A percentile compares a stretch with the other conserved stretches of the same genome.
Conservation (phyloP, 768 basidiomycete genomes). For the Mycena belliarum region DNA sequence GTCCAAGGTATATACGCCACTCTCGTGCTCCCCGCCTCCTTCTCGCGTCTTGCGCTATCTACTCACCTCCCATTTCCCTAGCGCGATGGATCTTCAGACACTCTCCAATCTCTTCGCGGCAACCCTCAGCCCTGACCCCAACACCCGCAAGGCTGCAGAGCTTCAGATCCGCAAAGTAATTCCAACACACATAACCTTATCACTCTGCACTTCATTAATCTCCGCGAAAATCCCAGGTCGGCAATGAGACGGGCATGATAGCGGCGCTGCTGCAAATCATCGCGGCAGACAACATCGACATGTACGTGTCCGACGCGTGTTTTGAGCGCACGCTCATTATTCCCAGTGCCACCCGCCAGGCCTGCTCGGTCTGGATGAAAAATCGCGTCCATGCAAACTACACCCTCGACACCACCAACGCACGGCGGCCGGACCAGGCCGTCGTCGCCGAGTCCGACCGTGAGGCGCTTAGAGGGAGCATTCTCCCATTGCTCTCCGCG, state of each 20-base stretch:
- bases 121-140: slow-evolving; percentile 82
- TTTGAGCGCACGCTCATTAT: neutral
- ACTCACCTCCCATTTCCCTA: neutral
- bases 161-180: slow-evolving; percentile 83
- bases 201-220: slow-evolving; percentile 13
- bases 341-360: slow-evolving; percentile 75
- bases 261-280: slow-evolving; percentile 86
- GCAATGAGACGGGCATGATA: slow-evolving; percentile 79
- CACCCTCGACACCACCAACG: slow-evolving; percentile 42
- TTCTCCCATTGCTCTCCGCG: slow-evolving; percentile 69
- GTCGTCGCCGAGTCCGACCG: slow-evolving; percentile 71
- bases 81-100: slow-evolving; percentile 69
- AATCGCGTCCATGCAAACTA: slow-evolving; percentile 80
- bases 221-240: slow-evolving; percentile 50
- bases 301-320: slow-evolving; percentile 56
- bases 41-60: neutral
- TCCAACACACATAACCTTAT: neutral
- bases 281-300: slow-evolving; percentile 71
- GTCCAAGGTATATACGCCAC: neutral
- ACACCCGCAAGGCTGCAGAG: slow-evolving; percentile 83
- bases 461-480: slow-evolving; percentile 64
- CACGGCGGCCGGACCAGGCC: slow-evolving; percentile 60
- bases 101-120: slow-evolving; percentile 79
- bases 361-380: slow-evolving; percentile 87
- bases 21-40: neutral